A percentile compares a stretch with the other conserved stretches of the same genome.
These are phyloP conservation scores for Malus hybrid DNA, from an alignment of 331 rosid genomes.

Conservation along the genomic window DNA sequence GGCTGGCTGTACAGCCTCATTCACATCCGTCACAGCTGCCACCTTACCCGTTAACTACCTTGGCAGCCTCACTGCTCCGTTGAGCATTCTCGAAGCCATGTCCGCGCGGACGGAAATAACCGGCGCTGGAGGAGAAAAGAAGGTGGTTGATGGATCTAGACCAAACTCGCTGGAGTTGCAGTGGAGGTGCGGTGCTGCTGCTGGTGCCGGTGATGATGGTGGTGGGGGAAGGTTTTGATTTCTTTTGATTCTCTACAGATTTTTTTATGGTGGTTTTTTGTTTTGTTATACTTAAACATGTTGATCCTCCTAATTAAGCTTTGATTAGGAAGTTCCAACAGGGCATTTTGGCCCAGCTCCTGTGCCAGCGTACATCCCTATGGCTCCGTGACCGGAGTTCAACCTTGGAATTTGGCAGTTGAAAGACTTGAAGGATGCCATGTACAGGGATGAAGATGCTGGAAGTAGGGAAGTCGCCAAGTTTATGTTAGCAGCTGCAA, in stretches of 20 bases:
- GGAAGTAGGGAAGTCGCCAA: conserved; percentile 40
- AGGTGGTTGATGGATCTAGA: too few species aligned
- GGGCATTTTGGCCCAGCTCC: conserved; percentile 62
- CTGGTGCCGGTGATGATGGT: background rate
- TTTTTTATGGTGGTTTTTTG: conserved; percentile 14
- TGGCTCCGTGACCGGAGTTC: conserved; percentile 78
- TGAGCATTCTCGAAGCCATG: too few species aligned
- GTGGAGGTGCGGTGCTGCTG: conserved; percentile 6
- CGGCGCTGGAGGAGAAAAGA: too few species aligned
- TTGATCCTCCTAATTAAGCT: conserved; percentile 27
- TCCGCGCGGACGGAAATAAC: too few species aligned
- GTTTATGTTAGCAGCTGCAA: conserved; percentile 36
- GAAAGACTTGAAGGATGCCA: conserved; percentile 67
- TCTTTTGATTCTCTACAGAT: conserved; percentile 51
- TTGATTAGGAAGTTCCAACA: conserved; percentile 49
- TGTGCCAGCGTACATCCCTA: conserved; percentile 77
- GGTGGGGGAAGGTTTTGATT: conserved; percentile 20
- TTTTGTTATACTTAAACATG: conserved; percentile 21
- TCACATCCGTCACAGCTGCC: too few species aligned
- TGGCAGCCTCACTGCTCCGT: too few species aligned
- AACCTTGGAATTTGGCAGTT: conserved; percentile 93
- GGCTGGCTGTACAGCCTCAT: too few species aligned
- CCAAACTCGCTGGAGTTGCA: too few species aligned
- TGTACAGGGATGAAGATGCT: conserved; percentile 50
- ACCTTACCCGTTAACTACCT: too few species aligned